These are phyloP conservation scores for Osmanthus fragrans DNA, from an alignment of 257 asterid species.

Conservation along the genomic window DNA sequence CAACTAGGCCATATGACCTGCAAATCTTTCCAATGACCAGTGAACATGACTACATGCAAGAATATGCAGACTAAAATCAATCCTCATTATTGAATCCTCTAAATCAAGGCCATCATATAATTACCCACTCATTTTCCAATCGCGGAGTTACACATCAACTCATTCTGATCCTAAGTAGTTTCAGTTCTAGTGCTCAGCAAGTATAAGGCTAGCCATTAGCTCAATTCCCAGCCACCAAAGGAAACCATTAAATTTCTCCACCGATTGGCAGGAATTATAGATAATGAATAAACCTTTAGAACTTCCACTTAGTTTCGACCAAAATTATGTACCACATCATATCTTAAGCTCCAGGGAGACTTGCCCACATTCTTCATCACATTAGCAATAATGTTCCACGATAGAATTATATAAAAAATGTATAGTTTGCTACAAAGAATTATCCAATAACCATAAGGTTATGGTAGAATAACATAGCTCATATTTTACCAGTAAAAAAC, in stretches of 20 bases:
- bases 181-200: background rate
- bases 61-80: background rate
- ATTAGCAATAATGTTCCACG: background rate
- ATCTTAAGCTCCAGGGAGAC: background rate
- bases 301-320: background rate
- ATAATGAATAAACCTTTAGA: background rate
- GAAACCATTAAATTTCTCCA: background rate
- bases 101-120: background rate
- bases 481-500: background rate
- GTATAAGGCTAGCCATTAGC: background rate
- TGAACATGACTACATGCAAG: background rate
- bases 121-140: background rate
- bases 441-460: background rate
- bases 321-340: background rate
- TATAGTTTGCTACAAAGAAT: background rate
- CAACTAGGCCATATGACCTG: background rate
- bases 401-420: background rate
- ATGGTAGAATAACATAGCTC: background rate
- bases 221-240: background rate
- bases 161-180: background rate
- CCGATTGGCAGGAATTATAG: background rate
- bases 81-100: background rate
- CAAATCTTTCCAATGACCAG: background rate
- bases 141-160: background rate
- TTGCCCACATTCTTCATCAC: background rate